phyloP scores from a whole-genome alignment of 2,329 filamentous ascomycete genomes.

The Sporothrix mexicana region DNA sequence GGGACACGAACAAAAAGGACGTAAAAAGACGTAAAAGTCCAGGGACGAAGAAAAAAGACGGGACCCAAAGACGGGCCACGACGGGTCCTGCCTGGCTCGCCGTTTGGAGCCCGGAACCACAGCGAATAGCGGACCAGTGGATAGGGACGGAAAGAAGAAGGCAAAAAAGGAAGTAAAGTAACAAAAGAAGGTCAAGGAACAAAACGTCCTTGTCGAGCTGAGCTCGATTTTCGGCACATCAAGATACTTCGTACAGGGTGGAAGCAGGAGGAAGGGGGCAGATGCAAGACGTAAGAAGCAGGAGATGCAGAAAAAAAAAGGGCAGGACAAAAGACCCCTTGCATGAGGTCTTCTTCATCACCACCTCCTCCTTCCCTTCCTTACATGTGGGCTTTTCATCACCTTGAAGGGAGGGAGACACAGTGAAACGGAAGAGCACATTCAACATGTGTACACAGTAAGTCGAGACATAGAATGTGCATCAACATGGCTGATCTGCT shows the following conservation, averaged over 20 bases:
- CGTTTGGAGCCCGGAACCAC: too few relatives aligned
- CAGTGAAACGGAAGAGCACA: not conserved
- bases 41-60: not conserved
- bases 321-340: not conserved
- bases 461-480: too few relatives aligned
- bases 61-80: not conserved
- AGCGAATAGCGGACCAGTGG: constrained; percentile 3
- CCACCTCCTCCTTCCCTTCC: not conserved
- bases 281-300: not conserved
- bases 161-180: not conserved
- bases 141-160: not conserved
- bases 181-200: not conserved
- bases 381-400: constrained; percentile 6
- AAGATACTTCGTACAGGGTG: not conserved
- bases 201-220: constrained; percentile 10
- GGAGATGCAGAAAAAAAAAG: not conserved
- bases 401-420: not conserved
- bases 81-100: not conserved
- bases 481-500: not conserved
- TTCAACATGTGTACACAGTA: not conserved
- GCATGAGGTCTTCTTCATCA: not conserved
- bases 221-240: not conserved
- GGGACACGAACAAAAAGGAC: too few relatives aligned
- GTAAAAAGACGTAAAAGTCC: too few relatives aligned
- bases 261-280: not conserved